Evolutionary conservation across 2,329 filamentous ascomycete genomes (phyloP).

Genomic region (Coniochaeta ligniaria): DNA sequence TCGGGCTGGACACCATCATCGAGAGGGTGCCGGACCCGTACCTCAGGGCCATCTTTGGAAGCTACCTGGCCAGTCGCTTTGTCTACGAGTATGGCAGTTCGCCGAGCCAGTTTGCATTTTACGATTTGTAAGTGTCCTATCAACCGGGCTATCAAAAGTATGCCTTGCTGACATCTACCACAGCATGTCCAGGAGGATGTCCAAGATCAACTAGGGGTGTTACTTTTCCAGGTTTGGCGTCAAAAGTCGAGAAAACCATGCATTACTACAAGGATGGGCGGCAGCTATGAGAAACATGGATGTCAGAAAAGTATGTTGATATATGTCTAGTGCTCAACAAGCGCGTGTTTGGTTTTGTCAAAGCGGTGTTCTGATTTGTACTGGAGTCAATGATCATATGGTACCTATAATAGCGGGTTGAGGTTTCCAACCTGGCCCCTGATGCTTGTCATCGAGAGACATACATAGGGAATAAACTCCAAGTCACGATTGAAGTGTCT

Average conservation of each 20-base stretch:
- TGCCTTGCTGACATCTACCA: slow-evolving; percentile 22
- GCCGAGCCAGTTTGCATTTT: slow-evolving; percentile 96
- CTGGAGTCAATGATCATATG: not conserved
- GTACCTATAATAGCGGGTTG: not conserved
- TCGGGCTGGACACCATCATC: slow-evolving; percentile 84
- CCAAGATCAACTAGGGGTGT: slow-evolving; percentile 28
- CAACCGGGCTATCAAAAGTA: not conserved
- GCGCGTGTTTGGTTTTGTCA: not conserved
- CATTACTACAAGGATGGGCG: not conserved
- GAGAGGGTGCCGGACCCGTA: slow-evolving; percentile 85
- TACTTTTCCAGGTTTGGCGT: not conserved
- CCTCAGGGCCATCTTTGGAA: slow-evolving; percentile 90
- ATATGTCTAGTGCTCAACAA: not conserved
- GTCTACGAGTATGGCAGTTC: slow-evolving; percentile 92
- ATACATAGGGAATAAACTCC: no score
- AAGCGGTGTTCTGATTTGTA: not conserved
- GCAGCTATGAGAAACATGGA: not conserved
- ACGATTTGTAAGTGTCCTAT: slow-evolving; percentile 75
- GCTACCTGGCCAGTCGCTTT: slow-evolving; percentile 89
- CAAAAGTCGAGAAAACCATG: not conserved
- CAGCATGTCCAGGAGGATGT: slow-evolving; percentile 60
- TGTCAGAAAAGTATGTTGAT: not conserved
- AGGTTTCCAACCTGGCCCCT: not conserved
- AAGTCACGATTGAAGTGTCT: no score
- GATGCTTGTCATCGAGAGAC: not conserved